A percentile compares a stretch with the other conserved stretches of the same genome.
Conservation (phyloP, 2,329 filamentous ascomycete species). For the Alternaria sp. region DNA sequence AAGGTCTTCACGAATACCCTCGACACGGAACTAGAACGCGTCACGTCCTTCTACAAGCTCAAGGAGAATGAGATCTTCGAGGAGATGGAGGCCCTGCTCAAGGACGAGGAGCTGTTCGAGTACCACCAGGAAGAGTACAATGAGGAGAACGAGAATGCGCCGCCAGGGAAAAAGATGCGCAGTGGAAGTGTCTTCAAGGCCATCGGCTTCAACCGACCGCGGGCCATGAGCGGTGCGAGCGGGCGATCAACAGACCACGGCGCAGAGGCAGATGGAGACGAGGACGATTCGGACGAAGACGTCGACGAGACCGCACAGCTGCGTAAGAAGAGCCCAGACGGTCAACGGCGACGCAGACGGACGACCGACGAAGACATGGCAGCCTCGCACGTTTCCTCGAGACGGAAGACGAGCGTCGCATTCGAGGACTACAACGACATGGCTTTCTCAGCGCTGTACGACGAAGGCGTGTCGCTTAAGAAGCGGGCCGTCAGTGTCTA, state of each 20-base stretch:
- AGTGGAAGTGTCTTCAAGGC: conserved; percentile 61
- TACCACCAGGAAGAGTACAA: conserved; percentile 56
- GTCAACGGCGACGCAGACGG: conserved; percentile 29
- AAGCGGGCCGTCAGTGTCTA: conserved; percentile 88
- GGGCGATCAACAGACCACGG: conserved; percentile 46
- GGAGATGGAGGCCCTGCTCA: conserved; percentile 78
- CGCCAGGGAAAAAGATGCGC: conserved; percentile 48
- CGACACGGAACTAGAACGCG: conserved; percentile 91
- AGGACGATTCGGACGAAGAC: conserved; percentile 65
- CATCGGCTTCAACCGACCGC: conserved; percentile 52
- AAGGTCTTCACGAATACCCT: conserved; percentile 80
- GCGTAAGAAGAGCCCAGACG: conserved; percentile 48
- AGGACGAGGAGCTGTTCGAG: conserved; percentile 74
- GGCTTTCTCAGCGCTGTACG: conserved; percentile 71
- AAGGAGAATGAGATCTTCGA: conserved; percentile 89
- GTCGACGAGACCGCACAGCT: conserved; percentile 57
- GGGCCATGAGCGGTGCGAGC: conserved; percentile 54
- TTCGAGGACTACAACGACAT: conserved; percentile 83
- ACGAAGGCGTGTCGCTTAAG: conserved; percentile 83
- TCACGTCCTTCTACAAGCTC: conserved; percentile 84
- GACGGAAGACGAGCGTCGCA: conserved; percentile 67
- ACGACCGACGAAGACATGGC: conserved; percentile 60
- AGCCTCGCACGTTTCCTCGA: conserved; percentile 66
- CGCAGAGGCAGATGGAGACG: conserved; percentile 57
- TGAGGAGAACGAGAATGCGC: conserved; percentile 46